Percentiles rank a stretch among this genome's conserved stretches.
phyloP scores from a whole-genome alignment of 2,329 filamentous ascomycete species.

The Thielaviopsis euricoi region DNA sequence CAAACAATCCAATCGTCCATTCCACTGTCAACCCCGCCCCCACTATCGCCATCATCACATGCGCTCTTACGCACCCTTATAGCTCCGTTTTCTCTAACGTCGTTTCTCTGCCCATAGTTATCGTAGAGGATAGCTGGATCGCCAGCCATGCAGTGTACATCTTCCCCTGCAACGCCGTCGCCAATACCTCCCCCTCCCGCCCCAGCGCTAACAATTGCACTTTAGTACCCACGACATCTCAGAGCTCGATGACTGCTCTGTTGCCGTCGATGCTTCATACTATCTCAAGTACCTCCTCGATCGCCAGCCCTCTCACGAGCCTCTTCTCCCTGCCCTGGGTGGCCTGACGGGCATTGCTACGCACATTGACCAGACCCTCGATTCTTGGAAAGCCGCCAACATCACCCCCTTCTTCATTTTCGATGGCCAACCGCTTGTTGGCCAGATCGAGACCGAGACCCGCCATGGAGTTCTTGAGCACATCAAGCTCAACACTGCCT shows the following conservation, averaged over 20 bases:
- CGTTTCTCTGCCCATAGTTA: conserved; percentile 16
- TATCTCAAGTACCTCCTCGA: conserved; percentile 70
- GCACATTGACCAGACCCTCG: conserved; percentile 62
- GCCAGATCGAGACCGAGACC: conserved; percentile 54
- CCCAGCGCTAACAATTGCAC: neutral
- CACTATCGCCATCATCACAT: neutral
- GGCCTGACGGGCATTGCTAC: conserved; percentile 66
- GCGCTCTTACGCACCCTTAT: neutral
- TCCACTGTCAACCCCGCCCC: neutral
- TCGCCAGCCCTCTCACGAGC: conserved; percentile 56
- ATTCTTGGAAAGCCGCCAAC: conserved; percentile 49
- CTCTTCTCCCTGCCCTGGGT: conserved; percentile 75
- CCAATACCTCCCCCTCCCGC: neutral
- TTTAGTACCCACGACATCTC: conserved; percentile 44
- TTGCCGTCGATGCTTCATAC: conserved; percentile 80
- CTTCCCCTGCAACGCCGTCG: neutral
- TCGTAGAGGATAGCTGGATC: conserved; percentile 25
- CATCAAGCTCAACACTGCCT: conserved; percentile 59
- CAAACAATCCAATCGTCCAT: neutral
- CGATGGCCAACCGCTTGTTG: conserved; percentile 66
- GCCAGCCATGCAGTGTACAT: conserved; percentile 22
- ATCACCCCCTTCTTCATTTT: conserved; percentile 83
- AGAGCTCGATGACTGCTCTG: conserved; percentile 54
- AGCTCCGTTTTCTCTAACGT: neutral
- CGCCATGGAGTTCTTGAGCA: conserved; percentile 49